phyloP scores from a whole-genome alignment of 2,329 filamentous ascomycete genomes.

The Verruconis gallopava region DNA sequence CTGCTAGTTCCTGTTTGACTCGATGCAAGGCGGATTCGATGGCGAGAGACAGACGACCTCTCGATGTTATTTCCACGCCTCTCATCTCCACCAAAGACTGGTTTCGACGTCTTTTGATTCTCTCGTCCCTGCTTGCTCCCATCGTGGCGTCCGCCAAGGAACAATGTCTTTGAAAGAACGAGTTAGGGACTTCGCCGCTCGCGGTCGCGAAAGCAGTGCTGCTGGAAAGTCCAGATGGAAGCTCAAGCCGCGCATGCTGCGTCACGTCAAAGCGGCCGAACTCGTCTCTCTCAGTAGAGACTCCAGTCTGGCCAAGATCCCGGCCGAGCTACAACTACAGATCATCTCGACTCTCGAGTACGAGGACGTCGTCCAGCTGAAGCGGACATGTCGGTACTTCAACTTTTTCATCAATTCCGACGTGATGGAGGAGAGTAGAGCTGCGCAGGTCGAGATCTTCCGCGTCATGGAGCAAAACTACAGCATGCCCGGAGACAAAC shows the following conservation, averaged over 20 bases:
- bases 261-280: background rate
- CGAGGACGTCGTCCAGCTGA: background rate
- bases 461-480: background rate
- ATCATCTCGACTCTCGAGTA: slow-evolving; percentile 1
- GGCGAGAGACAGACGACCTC: too few species aligned
- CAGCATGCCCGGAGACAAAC: background rate
- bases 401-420: background rate
- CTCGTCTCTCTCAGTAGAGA: background rate
- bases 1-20: too few species aligned
- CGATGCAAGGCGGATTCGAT: too few species aligned
- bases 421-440: background rate
- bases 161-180: too few species aligned
- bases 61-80: too few species aligned
- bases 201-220: too few species aligned
- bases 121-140: too few species aligned
- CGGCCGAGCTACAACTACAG: slow-evolving; percentile 5
- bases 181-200: too few species aligned
- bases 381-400: slow-evolving; percentile 4
- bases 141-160: too few species aligned
- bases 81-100: too few species aligned
- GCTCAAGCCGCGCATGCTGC: background rate
- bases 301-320: background rate
- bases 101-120: too few species aligned
- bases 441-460: background rate
- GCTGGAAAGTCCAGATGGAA: too few species aligned